A percentile compares a stretch with the other conserved stretches of the same genome.
Evolutionary conservation across 2,329 filamentous ascomycete species (phyloP).

Genomic region (Verticillium nubilum): DNA sequence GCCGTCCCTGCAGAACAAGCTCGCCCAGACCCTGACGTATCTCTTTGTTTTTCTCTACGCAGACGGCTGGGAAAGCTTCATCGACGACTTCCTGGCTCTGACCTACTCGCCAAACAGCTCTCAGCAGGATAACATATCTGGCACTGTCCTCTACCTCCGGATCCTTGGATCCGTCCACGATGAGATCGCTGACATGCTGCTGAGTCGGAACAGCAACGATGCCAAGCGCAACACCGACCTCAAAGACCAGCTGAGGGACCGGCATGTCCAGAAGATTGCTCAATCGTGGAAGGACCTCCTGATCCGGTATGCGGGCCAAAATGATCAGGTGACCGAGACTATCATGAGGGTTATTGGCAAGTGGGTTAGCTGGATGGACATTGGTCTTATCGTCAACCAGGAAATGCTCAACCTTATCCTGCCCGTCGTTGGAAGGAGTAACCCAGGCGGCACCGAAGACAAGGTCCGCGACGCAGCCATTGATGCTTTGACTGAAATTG

Average conservation of each 20-base stretch:
- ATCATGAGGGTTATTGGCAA: slow-evolving; percentile 88
- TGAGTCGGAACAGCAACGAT: slow-evolving; percentile 72
- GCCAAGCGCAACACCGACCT: slow-evolving; percentile 81
- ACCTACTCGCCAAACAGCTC: slow-evolving; percentile 58
- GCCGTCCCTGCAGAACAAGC: slow-evolving; percentile 84
- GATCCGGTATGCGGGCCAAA: slow-evolving; percentile 64
- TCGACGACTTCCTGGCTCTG: slow-evolving; percentile 81
- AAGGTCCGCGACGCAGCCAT: slow-evolving; percentile 86
- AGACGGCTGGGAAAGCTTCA: slow-evolving; percentile 80
- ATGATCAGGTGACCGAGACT: slow-evolving; percentile 74
- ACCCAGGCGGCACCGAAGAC: slow-evolving; percentile 58
- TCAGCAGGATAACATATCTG: slow-evolving; percentile 62
- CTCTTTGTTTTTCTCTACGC: slow-evolving; percentile 86
- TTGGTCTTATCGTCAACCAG: slow-evolving; percentile 85
- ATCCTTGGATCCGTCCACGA: slow-evolving; percentile 89
- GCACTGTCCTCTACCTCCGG: slow-evolving; percentile 82
- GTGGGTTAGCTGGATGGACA: slow-evolving; percentile 99
- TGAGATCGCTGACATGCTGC: slow-evolving; percentile 89
- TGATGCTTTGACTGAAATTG: slow-evolving; percentile 91
- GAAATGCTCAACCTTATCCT: slow-evolving; percentile 81
- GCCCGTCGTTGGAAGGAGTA: slow-evolving; percentile 75
- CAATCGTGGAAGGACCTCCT: slow-evolving; percentile 90
- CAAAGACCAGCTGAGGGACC: slow-evolving; percentile 82
- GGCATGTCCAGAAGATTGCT: slow-evolving; percentile 85
- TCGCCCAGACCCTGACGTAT: slow-evolving; percentile 91